Evolutionary conservation across 495 filamentous ascomycete species (phyloP), one percentile per base, ranked within the genome.

Genomic region (Chlorociboria aeruginascens): DNA sequence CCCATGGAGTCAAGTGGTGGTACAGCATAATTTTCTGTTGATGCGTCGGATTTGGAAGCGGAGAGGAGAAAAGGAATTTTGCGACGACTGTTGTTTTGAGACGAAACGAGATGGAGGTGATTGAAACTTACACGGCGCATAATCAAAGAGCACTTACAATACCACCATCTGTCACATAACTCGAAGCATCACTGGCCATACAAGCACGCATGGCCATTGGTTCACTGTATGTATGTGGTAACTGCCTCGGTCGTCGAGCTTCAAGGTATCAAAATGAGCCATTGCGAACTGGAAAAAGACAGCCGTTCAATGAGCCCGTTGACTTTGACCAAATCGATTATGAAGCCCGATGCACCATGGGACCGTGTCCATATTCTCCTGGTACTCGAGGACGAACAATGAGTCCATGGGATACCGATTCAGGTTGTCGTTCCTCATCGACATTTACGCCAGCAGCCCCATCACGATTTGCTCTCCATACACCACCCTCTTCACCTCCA

Each of bases 381-480:
- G 45, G 43, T 40, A 43, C 32, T 14, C 17, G 31, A 9, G 51
- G 44, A 8, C 55, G 47, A 12, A 53, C 11, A 45, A 53, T 46
- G 34, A 44, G 55, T 33, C 44, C 50, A 35, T 45, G 55, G 43
- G 55, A 38, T 29, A 37, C 48, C 8, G 11, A 2, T 40, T 32
- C 38, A 14, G 45, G 46, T 28, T 29, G 13, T 9, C 40, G 33
- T 7, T 51, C 34, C 14, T 50, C 40, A 36, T 54, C 39, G 11
- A 54, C 41, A 8, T 40, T 42, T 35, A 67, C 68, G 6, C 79
- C 83, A 7, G 57, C 63, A 60, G 68, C 66, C 39, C 85, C 81
- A 68, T 95, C 89, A 58, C 83, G 67, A 71, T 97, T 97, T 50
- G 84, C 87, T 69, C 89, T 81, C 90, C 90, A 97, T 44, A 94